phyloP scores from a whole-genome alignment of 805 yeast genomes.

The Candida peoriensis region DNA sequence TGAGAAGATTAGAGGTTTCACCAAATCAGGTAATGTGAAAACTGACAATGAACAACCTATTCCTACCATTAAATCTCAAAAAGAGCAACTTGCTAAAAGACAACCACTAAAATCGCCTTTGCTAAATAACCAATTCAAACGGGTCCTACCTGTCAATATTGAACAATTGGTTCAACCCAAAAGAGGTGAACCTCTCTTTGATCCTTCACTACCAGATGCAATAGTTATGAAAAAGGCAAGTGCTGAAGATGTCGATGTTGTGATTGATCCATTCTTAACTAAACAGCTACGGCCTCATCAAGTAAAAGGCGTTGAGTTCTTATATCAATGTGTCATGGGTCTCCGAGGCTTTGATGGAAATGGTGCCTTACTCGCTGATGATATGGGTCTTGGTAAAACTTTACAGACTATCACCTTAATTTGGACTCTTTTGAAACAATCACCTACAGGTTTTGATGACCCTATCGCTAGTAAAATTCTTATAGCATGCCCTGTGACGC shows the following conservation, averaged over 20 bases:
- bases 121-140: slow-evolving; percentile 23
- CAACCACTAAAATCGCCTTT: no score
- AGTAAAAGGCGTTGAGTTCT: slow-evolving; percentile 72
- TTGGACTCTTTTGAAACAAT: slow-evolving; percentile 72
- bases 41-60: neutral
- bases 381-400: slow-evolving; percentile 95
- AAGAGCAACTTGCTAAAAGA: neutral
- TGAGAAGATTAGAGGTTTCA: slow-evolving; percentile 12
- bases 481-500: slow-evolving; percentile 88
- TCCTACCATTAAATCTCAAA: neutral
- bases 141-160: slow-evolving; percentile 18
- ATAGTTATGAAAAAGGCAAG: slow-evolving; percentile 35
- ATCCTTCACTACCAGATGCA: slow-evolving; percentile 31
- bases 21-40: slow-evolving; percentile 3
- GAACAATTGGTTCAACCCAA: slow-evolving; percentile 8
- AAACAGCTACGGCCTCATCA: slow-evolving; percentile 76
- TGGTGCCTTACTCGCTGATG: slow-evolving; percentile 91
- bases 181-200: slow-evolving; percentile 33
- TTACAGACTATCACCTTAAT: slow-evolving; percentile 77
- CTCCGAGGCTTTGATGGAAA: slow-evolving; percentile 39
- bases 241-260: slow-evolving; percentile 36
- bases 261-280: slow-evolving; percentile 55
- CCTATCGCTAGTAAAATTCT: slow-evolving; percentile 52
- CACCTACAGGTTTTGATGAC: slow-evolving; percentile 38
- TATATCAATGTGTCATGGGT: slow-evolving; percentile 83